phyloP scores from a whole-genome alignment of 2,329 filamentous ascomycete genomes.

The Hymenoscyphus repandus region DNA sequence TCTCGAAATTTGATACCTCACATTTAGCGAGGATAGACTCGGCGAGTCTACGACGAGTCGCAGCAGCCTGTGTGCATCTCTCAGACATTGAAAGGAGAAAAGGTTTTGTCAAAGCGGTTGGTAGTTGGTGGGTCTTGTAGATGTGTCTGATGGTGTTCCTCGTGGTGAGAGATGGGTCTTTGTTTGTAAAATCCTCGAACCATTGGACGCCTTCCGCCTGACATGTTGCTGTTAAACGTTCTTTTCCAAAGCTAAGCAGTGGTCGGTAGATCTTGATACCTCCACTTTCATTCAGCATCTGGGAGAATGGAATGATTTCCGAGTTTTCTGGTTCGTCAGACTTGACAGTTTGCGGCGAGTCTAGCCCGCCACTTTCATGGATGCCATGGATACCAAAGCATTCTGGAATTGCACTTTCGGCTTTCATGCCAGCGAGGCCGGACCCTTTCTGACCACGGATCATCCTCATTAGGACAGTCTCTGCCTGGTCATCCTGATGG shows the following conservation, averaged over 20 bases:
- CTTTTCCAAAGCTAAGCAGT: conserved; percentile 65
- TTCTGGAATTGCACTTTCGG: conserved; percentile 70
- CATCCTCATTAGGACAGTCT: conserved; percentile 81
- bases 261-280: conserved; percentile 66
- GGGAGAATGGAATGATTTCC: background rate
- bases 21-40: conserved; percentile 47
- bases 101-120: conserved; percentile 61
- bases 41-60: conserved; percentile 46
- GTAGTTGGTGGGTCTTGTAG: conserved; percentile 53
- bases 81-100: conserved; percentile 57
- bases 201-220: conserved; percentile 60
- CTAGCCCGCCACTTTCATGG: conserved; percentile 53
- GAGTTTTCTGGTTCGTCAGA: background rate
- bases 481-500: conserved; percentile 85
- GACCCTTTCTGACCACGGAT: conserved; percentile 59
- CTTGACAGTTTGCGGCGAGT: background rate
- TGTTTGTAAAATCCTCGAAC: conserved; percentile 84
- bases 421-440: conserved; percentile 68
- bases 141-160: conserved; percentile 78
- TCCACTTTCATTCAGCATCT: conserved; percentile 45
- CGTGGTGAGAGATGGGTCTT: conserved; percentile 67
- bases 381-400: conserved; percentile 71
- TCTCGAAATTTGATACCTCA: conserved; percentile 32
- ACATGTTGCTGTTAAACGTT: conserved; percentile 70
- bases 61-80: conserved; percentile 41